These are phyloP conservation scores for Thuidium tamariscinum DNA, from an alignment of 225 moss, liverwort and hornwort species.

Conservation along the genomic window DNA sequence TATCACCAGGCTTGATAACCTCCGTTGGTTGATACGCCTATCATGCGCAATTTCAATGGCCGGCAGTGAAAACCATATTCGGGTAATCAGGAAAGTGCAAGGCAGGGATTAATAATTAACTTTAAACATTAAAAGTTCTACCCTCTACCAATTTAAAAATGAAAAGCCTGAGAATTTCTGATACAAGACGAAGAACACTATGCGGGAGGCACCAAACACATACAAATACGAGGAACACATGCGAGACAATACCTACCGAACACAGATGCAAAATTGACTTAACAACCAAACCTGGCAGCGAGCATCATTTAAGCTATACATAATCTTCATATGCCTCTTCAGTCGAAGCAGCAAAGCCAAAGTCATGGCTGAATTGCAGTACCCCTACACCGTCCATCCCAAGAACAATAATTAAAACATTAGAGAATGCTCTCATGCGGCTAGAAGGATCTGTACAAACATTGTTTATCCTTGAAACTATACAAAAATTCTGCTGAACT, in stretches of 20 bases:
- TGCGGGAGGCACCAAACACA: not conserved
- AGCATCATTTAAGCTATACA: constrained; percentile 72
- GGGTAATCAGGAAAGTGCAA: not conserved
- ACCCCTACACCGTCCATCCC: constrained; percentile 21
- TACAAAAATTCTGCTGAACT: not conserved
- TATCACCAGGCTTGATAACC: constrained; percentile 62
- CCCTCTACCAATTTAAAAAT: not conserved
- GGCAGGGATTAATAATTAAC: not conserved
- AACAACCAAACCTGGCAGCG: constrained; percentile 67
- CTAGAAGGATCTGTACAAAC: not conserved
- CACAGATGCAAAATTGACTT: not conserved
- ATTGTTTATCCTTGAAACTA: not conserved
- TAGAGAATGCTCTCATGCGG: not conserved
- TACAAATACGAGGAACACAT: not conserved
- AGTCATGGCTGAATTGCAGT: constrained; percentile 78
- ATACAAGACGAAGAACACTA: not conserved
- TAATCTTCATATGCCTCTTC: constrained; percentile 89
- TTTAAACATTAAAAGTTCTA: not conserved
- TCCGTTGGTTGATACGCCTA: constrained; percentile 77
- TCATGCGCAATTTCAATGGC: not conserved
- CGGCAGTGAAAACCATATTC: not conserved
- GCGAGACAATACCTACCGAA: not conserved
- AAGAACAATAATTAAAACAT: not conserved
- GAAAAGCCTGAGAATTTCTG: not conserved
- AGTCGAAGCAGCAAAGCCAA: constrained; percentile 76